Evolutionary conservation across 2,329 filamentous ascomycete species (phyloP).

Genomic region (Aureobasidium sp.): DNA sequence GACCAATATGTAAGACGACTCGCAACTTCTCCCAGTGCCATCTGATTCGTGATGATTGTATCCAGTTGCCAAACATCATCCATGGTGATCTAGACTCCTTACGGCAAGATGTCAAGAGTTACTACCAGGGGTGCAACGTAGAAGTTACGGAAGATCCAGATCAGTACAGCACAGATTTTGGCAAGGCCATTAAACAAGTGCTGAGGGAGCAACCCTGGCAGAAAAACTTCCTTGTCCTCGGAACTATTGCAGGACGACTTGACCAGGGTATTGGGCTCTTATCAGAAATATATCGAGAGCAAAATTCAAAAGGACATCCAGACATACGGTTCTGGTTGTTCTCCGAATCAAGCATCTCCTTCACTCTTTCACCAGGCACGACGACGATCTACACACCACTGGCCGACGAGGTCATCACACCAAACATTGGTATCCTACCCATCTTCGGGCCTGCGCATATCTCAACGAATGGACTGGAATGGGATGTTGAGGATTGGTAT

Average conservation of each 20-base stretch:
- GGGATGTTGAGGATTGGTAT: conserved; percentile 80
- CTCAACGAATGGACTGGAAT: conserved; percentile 73
- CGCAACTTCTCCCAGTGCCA: background rate
- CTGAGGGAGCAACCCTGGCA: conserved; percentile 32
- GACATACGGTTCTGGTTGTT: conserved; percentile 62
- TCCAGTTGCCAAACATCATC: conserved; percentile 50
- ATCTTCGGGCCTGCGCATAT: conserved; percentile 73
- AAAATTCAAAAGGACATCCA: conserved; percentile 32
- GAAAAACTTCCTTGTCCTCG: conserved; percentile 62
- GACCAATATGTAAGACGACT: conserved; percentile 15
- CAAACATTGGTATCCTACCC: conserved; percentile 81
- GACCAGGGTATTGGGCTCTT: conserved; percentile 89
- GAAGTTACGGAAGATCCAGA: conserved; percentile 64
- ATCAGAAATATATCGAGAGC: conserved; percentile 65
- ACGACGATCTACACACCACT: conserved; percentile 62
- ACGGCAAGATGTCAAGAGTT: conserved; percentile 51
- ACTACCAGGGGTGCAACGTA: conserved; percentile 58
- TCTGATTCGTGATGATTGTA: conserved; percentile 22
- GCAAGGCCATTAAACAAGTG: conserved; percentile 64
- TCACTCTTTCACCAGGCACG: conserved; percentile 63
- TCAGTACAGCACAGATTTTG: conserved; percentile 86
- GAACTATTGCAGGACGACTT: conserved; percentile 80
- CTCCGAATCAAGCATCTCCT: conserved; percentile 73
- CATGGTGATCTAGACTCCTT: conserved; percentile 91
- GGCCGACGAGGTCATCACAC: conserved; percentile 52